Base-by-base conservation (phyloP, 1,139 yeast genomes). In the Entelexis paramagnoliae region DNA sequence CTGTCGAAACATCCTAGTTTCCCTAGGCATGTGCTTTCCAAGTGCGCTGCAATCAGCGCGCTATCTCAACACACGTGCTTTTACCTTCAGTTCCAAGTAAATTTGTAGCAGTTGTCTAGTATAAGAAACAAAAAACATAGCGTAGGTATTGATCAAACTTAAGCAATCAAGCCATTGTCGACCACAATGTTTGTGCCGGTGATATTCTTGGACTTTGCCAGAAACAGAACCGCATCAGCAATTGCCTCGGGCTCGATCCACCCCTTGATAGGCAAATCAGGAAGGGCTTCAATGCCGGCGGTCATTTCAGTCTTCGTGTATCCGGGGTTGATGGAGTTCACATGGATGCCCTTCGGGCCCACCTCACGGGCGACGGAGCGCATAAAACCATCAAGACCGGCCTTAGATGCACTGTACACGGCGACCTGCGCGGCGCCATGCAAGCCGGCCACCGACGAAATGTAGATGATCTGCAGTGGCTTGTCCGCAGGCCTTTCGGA, bases 351-450 rank as follows among this genome's bases (percentile, higher is more conserved):
- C 40, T 68, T 65, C 0, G 72, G 52, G 11, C 73, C 74, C 53
- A 83, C 65, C 60, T 89, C 98, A 2, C 65, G 62, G 0, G 89
- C 80, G 43, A 87, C 64, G 0, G 83, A 70, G 44, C 70, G 67
- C 0, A 93, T 77, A 60, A 87, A 83, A 4, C 84, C 85, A 42
- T 64, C 63, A 3, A 71, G 55, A 0, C 94, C 97, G 0, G 87
- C 83, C 64, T 91, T 91, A 48, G 87, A 73, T 0, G 95, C 89
- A 0, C 86, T 73, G 64, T 91, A 91, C 0, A 83, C 81, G 0
- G 83, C 62, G 0, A 94, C 78, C 0, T 96, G 97, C 1, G 63
- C 51, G 1, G 73, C 57, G 3, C 66, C 76, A 52, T 55, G 70
- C 53, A 57, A 58, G 0, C 85, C 83, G 26, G 88, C 68, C 3